Base-by-base conservation (phyloP, 805 yeast genomes). In the Metschnikowia lochheadii region DNA sequence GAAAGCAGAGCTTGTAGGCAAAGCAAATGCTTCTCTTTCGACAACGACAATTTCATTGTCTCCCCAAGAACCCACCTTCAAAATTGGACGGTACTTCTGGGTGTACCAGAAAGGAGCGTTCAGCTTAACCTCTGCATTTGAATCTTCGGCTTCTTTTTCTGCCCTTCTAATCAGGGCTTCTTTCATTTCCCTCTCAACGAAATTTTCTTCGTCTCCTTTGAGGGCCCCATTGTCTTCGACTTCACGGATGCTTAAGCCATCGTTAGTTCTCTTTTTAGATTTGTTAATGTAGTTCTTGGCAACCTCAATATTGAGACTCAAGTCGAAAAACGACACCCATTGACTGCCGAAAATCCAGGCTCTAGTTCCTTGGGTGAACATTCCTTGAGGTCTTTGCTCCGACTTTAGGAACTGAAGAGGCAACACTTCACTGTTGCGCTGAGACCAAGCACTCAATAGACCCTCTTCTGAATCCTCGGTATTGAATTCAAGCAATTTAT, bases 331-430 rank as follows among this genome's bases (percentile, higher is more conserved):
- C 3, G 85, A 79, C 14, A 91, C 57, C 96, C 96, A 92, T 46
- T 80, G 80, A 18, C 87, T 76, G 1, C 97, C 96, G 80, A 88
- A 90, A n/a, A 89, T 68, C 97, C 97, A 92, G 14, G 86, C 70
- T 49, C 80, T 75, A 33, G 69, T 60, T 8, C 64, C 65, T 47
- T 81, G 82, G 14, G 65, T 62, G 62, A 87, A 88, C 11, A 87
- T 66, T 23, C 96, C 97, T 52, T 80, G 76, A 49, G 95, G 84
- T 58, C 85, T 83, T 50, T 87, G 92, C 15, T 78, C 79, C 48
- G 79, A 70, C 41, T 50, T 53, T 15, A 76, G 62, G 54, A 86
- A 83, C 53, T 82, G 81, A 35, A 72, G 72, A 1, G 98, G 97
- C 56, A 90, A 67, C 50, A 79, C 75, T 47, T 87, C 94, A 15